Base-by-base conservation (phyloP, 805 yeast genomes). In the Metschnikowia reukaufii region DNA sequence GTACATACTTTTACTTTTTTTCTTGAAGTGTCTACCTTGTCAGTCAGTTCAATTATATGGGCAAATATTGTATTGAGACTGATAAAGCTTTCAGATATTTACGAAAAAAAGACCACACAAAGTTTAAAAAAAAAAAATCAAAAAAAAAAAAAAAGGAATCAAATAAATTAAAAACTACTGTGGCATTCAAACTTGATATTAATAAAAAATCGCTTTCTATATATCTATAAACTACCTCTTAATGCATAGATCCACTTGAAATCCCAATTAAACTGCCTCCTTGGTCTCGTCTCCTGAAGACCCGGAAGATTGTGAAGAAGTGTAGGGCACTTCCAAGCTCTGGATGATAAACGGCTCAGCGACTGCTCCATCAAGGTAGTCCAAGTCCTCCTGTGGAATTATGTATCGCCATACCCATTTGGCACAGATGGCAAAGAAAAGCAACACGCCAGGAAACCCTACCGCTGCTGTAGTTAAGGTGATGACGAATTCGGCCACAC, bases 381-480 rank as follows among this genome's bases (percentile, higher is more conserved):
- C 64, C 47, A 92, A 66, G 45, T 86, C 89, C 4, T 78, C 81
- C 33, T 58, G 54, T 0, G 87, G 83, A 44, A 91, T 86, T 1
- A 85, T 60, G 43, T 60, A 63, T 0, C 86, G 87, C 68, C 95
- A 82, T 6, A 76, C 56, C 59, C 81, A 75, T 48, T 64, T 64
- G 16, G 86, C 81, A 10, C 89, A 80, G 0, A 81, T 68, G 18
- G 85, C 76, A 48, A 88, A 91, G 44, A 83, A 76, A 59, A 92
- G 65, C 41, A 92, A 67, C 0, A 94, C 88, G 2, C 89, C 85
- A 0, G 99, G 98, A 60, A 94, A 92, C 2, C 96, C 98, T 27
- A 92, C 88, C 0, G 98, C 97, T 0, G 94, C 98, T 49, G 75
- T 81, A 0, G 97, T 88, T 60, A 84, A 79, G 0, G 96, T 86